These are phyloP conservation scores for Protea cynaroides DNA, from an alignment of 164 flowering plant species.

Conservation along the genomic window DNA sequence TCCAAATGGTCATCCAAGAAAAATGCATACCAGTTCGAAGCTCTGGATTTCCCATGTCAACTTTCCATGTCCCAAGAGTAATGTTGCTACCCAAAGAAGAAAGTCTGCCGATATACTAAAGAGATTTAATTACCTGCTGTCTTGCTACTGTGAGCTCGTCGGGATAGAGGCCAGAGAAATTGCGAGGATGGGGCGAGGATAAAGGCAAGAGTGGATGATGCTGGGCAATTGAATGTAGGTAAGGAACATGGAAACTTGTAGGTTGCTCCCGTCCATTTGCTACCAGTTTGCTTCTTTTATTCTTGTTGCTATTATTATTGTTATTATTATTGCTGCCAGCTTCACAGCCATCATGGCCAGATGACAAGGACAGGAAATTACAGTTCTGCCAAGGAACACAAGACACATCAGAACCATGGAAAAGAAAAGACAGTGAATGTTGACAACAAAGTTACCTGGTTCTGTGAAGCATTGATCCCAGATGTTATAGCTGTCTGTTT, in stretches of 20 bases:
- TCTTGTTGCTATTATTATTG: not conserved
- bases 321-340: conserved; percentile 5
- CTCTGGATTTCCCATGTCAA: too few species aligned
- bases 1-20: too few species aligned
- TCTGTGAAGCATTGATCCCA: conserved; percentile 14
- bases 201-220: conserved; percentile 27
- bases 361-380: conserved; percentile 47
- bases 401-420: conserved; percentile 11
- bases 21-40: too few species aligned
- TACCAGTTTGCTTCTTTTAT: not conserved
- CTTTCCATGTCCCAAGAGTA: too few species aligned
- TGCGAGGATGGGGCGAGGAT: conserved; percentile 24
- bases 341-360: conserved; percentile 28
- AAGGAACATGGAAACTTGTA: conserved; percentile 27
- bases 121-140: conserved; percentile 46
- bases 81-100: too few species aligned
- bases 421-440: not conserved
- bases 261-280: conserved; percentile 22
- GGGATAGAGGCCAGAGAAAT: conserved; percentile 24
- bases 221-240: conserved; percentile 31
- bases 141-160: conserved; percentile 27
- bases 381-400: conserved; percentile 31
- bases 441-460: conserved; percentile 37
- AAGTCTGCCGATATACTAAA: not conserved
- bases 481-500: conserved; percentile 15